A percentile compares a stretch with the other conserved stretches of the same genome.
phyloP scores from a whole-genome alignment of 441 rosid species.

The Gossypium schwendimanii region DNA sequence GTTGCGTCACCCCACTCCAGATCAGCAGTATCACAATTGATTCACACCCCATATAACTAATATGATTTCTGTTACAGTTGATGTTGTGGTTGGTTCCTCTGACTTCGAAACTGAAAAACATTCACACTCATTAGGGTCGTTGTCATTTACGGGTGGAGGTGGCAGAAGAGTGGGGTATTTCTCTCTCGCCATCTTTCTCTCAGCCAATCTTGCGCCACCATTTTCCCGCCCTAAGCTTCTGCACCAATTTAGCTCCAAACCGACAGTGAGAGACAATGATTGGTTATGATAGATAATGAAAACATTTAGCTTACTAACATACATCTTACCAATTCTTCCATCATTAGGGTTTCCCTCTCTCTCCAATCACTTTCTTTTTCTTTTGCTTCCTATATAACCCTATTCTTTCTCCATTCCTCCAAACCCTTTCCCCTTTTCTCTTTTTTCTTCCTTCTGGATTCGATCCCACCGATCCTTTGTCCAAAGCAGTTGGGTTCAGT shows the following conservation, averaged over 20 bases:
- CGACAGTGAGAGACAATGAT: constrained; percentile 36
- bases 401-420: constrained; percentile 23
- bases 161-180: constrained; percentile 14
- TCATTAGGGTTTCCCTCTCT: constrained; percentile 33
- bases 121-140: constrained; percentile 23
- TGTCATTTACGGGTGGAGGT: constrained; percentile 51
- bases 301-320: constrained; percentile 13
- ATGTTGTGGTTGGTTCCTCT: no score
- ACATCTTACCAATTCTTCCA: constrained; percentile 14
- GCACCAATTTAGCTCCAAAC: constrained; percentile 50
- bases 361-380: background rate
- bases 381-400: constrained; percentile 32
- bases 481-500: constrained; percentile 20
- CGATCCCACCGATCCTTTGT: constrained; percentile 28
- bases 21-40: background rate
- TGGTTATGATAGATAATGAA: constrained; percentile 32
- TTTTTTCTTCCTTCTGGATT: constrained; percentile 34
- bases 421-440: constrained; percentile 9
- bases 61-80: no score
- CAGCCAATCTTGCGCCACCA: constrained; percentile 35
- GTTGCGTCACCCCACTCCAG: constrained; percentile 27
- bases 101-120: no score
- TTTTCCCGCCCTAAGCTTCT: constrained; percentile 36
- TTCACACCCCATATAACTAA: background rate
- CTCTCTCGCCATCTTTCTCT: background rate